Percentiles rank a stretch among this genome's conserved stretches.
phyloP scores from a whole-genome alignment of 768 basidiomycete genomes.

The Omphalotus guepiniiformis region DNA sequence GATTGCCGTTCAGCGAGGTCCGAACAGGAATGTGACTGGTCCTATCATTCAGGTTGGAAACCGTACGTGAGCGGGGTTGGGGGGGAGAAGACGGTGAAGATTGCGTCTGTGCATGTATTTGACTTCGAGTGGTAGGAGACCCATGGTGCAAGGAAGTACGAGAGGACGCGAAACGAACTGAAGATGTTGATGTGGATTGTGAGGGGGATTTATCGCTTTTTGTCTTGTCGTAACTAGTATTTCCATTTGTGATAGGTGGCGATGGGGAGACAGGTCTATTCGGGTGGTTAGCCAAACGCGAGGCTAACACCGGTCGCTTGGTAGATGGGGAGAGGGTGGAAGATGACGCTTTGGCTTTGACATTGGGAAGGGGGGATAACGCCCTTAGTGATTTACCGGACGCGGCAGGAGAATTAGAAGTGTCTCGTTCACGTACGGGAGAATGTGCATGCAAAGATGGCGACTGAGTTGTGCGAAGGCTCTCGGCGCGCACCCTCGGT shows the following conservation, averaged over 20 bases:
- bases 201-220: background rate
- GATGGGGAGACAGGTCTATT: slow-evolving; percentile 17
- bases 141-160: too few species aligned
- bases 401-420: background rate
- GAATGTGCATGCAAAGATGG: slow-evolving; percentile 5
- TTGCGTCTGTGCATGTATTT: slow-evolving; percentile 13
- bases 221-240: background rate
- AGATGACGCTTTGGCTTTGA: background rate
- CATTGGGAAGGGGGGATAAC: background rate
- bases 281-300: slow-evolving; percentile 16
- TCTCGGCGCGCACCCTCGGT: slow-evolving; percentile 20
- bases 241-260: background rate
- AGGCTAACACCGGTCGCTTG: background rate
- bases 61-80: background rate
- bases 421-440: background rate
- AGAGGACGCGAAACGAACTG: too few species aligned
- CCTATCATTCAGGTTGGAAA: background rate
- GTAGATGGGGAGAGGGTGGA: background rate
- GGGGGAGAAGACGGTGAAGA: slow-evolving; percentile 23
- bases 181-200: too few species aligned
- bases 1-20: slow-evolving; percentile 27
- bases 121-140: slow-evolving; percentile 10
- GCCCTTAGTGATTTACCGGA: background rate
- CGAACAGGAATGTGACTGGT: slow-evolving; percentile 44
- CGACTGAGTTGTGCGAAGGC: slow-evolving; percentile 7